phyloP scores from a whole-genome alignment of 176 grass and related monocot species.

The Aegilops tauschii region DNA sequence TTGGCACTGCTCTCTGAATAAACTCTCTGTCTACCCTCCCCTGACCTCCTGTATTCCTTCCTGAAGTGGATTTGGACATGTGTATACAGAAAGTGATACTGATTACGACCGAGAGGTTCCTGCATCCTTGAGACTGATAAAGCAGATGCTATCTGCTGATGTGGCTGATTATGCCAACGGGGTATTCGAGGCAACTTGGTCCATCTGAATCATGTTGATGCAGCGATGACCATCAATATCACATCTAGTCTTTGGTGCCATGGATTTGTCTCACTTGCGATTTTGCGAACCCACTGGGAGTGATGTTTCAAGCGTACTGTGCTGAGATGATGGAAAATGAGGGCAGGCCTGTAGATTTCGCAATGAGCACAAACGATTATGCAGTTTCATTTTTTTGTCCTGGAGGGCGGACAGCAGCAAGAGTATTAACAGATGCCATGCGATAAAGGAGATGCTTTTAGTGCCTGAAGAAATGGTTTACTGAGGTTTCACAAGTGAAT shows the following conservation, averaged over 20 bases:
- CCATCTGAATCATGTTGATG: slow-evolving; percentile 82
- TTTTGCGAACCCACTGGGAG: slow-evolving; percentile 43
- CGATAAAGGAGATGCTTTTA: slow-evolving; percentile 32
- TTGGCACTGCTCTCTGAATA: neutral
- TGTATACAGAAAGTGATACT: slow-evolving; percentile 56
- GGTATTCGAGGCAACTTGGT: slow-evolving; percentile 62
- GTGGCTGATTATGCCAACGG: slow-evolving; percentile 73
- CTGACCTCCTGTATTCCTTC: neutral
- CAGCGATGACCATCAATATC: slow-evolving; percentile 64
- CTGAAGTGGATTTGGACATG: slow-evolving; percentile 66
- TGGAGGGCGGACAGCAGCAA: slow-evolving; percentile 36
- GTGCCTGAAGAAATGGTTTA: slow-evolving; percentile 61
- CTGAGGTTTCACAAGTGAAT: slow-evolving; percentile 56
- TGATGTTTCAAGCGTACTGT: slow-evolving; percentile 40
- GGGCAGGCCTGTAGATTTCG: slow-evolving; percentile 51
- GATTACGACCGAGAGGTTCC: slow-evolving; percentile 60
- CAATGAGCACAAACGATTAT: slow-evolving; percentile 61
- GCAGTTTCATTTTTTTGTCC: slow-evolving; percentile 49
- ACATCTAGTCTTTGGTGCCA: slow-evolving; percentile 46
- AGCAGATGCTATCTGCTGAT: slow-evolving; percentile 68
- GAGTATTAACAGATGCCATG: slow-evolving; percentile 25
- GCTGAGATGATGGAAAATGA: slow-evolving; percentile 53
- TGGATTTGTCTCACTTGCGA: slow-evolving; percentile 61
- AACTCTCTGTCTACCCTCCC: neutral
- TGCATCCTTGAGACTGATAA: slow-evolving; percentile 38